These are phyloP conservation scores for Heimioporus sp. DNA, from an alignment of 768 basidiomycete species.

Conservation along the genomic window DNA sequence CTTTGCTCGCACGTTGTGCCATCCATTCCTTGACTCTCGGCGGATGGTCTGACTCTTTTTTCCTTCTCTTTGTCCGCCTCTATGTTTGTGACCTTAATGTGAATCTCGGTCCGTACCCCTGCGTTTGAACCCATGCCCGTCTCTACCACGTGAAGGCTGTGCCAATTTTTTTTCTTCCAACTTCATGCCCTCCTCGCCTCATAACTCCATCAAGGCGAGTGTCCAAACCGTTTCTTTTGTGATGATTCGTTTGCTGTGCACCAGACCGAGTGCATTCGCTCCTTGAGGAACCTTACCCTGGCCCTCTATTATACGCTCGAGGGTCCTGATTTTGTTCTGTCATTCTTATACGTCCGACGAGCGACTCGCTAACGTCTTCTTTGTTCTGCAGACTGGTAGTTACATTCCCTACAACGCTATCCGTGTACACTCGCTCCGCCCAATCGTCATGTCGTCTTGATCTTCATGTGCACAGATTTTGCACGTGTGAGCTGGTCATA, in stretches of 20 bases:
- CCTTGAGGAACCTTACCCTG: conserved; percentile 34
- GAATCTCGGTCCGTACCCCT: too few relatives aligned
- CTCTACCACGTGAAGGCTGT: too few relatives aligned
- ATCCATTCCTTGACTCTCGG: not conserved
- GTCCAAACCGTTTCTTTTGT: conserved; percentile 2
- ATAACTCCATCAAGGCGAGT: conserved; percentile 2
- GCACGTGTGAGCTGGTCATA: conserved; percentile 83
- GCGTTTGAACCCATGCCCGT: too few relatives aligned
- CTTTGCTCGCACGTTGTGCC: not conserved
- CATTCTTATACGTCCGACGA: not conserved
- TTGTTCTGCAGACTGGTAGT: not conserved
- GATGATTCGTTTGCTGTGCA: conserved; percentile 38
- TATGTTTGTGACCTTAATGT: too few relatives aligned
- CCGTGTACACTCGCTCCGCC: too few relatives aligned
- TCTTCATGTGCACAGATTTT: conserved; percentile 83
- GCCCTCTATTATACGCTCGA: conserved; percentile 33
- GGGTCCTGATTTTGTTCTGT: conserved; percentile 27
- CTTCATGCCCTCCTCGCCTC: too few relatives aligned
- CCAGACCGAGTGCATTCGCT: conserved; percentile 33
- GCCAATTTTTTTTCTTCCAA: too few relatives aligned
- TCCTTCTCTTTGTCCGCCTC: too few relatives aligned
- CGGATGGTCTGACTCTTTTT: not conserved
- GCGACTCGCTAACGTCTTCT: conserved; percentile 1
- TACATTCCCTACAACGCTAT: too few relatives aligned
- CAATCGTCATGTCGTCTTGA: conserved; percentile 43